phyloP scores from a whole-genome alignment of 768 basidiomycete genomes.

The Strobilomyces dryophilus region DNA sequence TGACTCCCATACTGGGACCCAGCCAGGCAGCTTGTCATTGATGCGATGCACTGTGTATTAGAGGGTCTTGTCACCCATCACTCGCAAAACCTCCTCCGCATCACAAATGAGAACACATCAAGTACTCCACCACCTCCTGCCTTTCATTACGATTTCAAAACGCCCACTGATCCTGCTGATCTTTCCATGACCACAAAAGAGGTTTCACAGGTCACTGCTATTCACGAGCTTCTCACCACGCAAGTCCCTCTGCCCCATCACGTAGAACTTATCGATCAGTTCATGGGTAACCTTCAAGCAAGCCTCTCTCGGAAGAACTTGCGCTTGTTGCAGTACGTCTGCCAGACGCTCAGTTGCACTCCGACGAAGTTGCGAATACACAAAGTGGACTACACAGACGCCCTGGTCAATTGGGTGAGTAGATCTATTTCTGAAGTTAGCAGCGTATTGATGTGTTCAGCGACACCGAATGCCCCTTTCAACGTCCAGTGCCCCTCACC shows the following conservation, averaged over 20 bases:
- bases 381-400: not conserved
- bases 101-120: not conserved
- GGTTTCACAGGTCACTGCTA: not conserved
- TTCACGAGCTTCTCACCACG: not conserved
- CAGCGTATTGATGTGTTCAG: not conserved
- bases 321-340: not conserved
- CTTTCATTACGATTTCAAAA: not conserved
- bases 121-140: not conserved
- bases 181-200: not conserved
- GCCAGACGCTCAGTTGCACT: not conserved
- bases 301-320: not conserved
- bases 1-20: not conserved
- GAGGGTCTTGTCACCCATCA: not conserved
- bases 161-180: too few relatives aligned
- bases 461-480: not conserved
- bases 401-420: not conserved
- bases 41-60: not conserved
- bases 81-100: not conserved
- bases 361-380: not conserved
- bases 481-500: too few relatives aligned
- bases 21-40: not conserved
- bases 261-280: accelerated
- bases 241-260: not conserved
- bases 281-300: not conserved
- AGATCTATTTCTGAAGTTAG: not conserved